Evolutionary conservation across 768 basidiomycete genomes (phyloP), one percentile per base, ranked within the genome.

Genomic region (Kwoniella bestiolae): DNA sequence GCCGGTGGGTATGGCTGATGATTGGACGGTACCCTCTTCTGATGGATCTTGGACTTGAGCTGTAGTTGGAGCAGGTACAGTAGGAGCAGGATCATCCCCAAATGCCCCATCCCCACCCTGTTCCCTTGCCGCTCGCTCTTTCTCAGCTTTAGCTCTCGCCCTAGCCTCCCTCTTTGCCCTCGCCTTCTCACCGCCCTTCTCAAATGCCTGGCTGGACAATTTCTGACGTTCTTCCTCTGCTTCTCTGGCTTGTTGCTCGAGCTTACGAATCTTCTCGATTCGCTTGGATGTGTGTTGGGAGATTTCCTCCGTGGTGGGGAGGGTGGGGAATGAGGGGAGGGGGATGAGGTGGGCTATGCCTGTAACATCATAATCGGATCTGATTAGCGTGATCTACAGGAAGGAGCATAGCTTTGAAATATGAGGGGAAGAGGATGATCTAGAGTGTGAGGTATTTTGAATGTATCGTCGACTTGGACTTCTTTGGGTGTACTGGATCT

Each of bases 331-430:
- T 0, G 56, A 21, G 9, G 71, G 65, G 68, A 96, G 90, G 75
- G 94, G 87, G 23, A 95, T 82, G 7, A 98, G 83, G 26, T 89
- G 84, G 3, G 91, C 93, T 14, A 90, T 81, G 32, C 87, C 94
- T 96, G 23, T 21, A 35, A n/a, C 14, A 31, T 28, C 12, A 12
- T 6, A 35, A 5, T 35, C 12, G 5, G n/a, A n/a, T n/a, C n/a
- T n/a, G n/a, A n/a, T n/a, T n/a, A n/a, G n/a, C n/a, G n/a, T n/a
- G n/a, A n/a, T n/a, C n/a, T n/a, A n/a, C n/a, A n/a, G n/a, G n/a
- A n/a, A n/a, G n/a, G n/a, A n/a, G n/a, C n/a, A n/a, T n/a, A 35
- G 28, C 14, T 45, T 28, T 35, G 34, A 35, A 35, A 5, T 35
- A 6, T 35, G n/a, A n/a, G n/a, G n/a, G n/a, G n/a, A n/a, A n/a